Base-by-base conservation (phyloP, 164 flowering plant genomes). In the Tetrastigma voinierianum region DNA sequence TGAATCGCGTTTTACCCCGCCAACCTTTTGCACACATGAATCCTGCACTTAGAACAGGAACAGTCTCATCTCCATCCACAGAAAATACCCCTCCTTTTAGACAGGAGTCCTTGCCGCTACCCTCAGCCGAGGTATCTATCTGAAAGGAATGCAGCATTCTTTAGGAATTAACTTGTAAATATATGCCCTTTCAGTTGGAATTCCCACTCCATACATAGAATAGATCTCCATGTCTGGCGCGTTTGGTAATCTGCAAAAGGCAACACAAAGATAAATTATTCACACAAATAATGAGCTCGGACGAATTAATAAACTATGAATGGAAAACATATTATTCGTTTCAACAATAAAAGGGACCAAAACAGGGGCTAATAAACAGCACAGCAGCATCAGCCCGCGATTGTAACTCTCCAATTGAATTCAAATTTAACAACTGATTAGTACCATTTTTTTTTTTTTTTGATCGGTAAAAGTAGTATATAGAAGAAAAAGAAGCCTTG, bases 1-100 rank as follows among this genome's bases (percentile, higher is more conserved):
- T 89, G 68, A 86, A 89, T n/a, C 91, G 61, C 18, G 90, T 89
- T 71, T 80, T 84, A 18, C 92, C 95, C 20, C 92, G 90, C 95
- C 95, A 89, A 49, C 70, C 92, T 77, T 86, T 87, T 32, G 95
- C 90, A 73, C 90, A 86, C 95, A 89, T 89, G 71, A 60, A 89
- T 23, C 95, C 95, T 13, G 95, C 81, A 73, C 95, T 89, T 60
- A 89, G 76, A 58, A 79, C 89, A 14, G 95, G 95, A 51, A 89
- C 95, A 5, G 95, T 89, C 71, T 89, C 95, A 70, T 89, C 95
- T 57, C 95, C 95, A 73, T 89, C 79, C 9, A 73, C 82, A 14
- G 77, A 67, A 61, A 67, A 84, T 10, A 87, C 89, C 24, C 95
- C 95, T 59, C 78, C 90, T 65, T 76, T 71, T 53, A 89, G 68